Evolutionary conservation across 2,329 filamentous ascomycete genomes (phyloP).

Genomic region (Aureobasidium musti): DNA sequence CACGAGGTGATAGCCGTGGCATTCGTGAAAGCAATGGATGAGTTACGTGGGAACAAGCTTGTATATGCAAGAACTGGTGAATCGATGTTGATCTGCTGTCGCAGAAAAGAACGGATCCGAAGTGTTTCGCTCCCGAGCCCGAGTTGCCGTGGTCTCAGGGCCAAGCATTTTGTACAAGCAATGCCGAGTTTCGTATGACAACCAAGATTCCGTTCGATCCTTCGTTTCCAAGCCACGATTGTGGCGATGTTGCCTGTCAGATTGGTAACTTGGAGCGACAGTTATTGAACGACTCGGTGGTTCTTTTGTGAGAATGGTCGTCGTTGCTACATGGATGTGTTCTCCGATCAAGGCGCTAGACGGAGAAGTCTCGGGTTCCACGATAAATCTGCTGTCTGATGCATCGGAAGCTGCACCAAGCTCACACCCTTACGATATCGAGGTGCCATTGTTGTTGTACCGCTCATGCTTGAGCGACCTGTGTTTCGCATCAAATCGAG

Average conservation of each 20-base stretch:
- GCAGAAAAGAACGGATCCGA: neutral
- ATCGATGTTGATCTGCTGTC: neutral
- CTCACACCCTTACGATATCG: neutral
- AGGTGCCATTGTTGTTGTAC: neutral
- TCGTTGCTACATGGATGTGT: neutral
- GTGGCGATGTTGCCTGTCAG: neutral
- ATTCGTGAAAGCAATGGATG: neutral
- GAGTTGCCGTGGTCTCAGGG: too few species aligned
- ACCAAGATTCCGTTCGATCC: neutral
- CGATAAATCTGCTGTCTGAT: neutral
- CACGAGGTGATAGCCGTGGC: conserved; percentile 21
- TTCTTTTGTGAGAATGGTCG: neutral
- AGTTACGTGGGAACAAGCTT: neutral
- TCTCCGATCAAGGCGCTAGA: neutral
- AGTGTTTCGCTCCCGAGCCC: neutral
- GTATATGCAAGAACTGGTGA: neutral
- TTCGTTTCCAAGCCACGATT: neutral
- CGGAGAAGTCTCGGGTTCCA: conserved; percentile 16
- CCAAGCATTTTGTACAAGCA: conserved; percentile 18
- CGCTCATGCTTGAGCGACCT: neutral
- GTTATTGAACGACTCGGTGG: neutral
- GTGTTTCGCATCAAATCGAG: neutral
- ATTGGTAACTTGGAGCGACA: neutral
- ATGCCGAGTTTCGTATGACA: conserved; percentile 3
- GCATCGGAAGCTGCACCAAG: neutral